A percentile compares a stretch with the other conserved stretches of the same genome.
Conservation (phyloP, 257 asterid genomes). For the Oldenlandia corymbosa region DNA sequence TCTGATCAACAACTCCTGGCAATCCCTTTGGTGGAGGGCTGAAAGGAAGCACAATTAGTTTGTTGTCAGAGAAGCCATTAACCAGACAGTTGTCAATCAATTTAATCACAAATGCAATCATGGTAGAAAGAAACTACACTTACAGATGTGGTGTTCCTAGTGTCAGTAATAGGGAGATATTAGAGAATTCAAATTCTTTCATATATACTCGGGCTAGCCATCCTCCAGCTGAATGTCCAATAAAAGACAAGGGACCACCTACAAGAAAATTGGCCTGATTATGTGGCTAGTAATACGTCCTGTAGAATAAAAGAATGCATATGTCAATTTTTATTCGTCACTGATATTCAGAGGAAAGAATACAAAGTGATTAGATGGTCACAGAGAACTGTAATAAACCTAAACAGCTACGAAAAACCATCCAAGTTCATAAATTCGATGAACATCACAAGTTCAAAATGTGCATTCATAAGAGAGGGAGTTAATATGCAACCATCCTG, state of each 20-base stretch:
- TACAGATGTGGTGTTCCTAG: conserved; percentile 96
- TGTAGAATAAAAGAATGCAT: conserved; percentile 20
- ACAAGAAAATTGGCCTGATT: conserved; percentile 34
- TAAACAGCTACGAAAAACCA: neutral
- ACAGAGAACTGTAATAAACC: neutral
- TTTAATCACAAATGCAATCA: neutral
- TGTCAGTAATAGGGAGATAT: conserved; percentile 66
- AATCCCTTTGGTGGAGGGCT: conserved; percentile 86
- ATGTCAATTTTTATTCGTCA: conserved; percentile 12
- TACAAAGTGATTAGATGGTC: neutral
- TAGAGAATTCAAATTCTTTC: conserved; percentile 66
- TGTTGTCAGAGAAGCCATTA: neutral
- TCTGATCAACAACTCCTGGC: conserved; percentile 91
- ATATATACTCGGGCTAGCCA: conserved; percentile 91
- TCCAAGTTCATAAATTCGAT: neutral
- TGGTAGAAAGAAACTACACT: conserved; percentile 9
- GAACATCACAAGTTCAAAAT: neutral
- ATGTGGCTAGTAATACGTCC: conserved; percentile 27
- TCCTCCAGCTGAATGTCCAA: conserved; percentile 98
- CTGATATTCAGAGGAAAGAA: neutral
- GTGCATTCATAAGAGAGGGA: neutral
- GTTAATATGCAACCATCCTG: neutral
- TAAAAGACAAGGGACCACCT: conserved; percentile 70
- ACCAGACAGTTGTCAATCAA: neutral
- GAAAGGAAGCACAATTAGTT: conserved; percentile 18